Conservation (phyloP, 306 rosid genomes). For the Quercus mongolica region DNA sequence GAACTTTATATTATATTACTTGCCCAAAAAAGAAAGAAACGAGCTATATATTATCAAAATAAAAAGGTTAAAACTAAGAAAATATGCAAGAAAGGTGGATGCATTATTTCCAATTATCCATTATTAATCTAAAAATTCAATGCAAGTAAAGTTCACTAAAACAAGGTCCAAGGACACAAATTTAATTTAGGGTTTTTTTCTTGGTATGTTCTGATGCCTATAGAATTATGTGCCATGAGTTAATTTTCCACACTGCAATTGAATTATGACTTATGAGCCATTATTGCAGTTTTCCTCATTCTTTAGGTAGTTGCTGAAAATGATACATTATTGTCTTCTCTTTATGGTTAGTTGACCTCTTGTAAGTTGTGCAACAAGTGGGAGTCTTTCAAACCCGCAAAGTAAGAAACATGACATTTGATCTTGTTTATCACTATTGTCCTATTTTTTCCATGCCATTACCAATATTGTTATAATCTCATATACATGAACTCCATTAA, state of each 20-base stretch:
- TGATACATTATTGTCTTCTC: constrained; percentile 20
- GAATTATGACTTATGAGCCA: neutral
- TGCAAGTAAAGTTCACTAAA: neutral
- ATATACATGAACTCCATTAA: neutral
- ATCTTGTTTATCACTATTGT: neutral
- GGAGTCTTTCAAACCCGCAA: constrained; percentile 99
- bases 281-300: constrained; percentile 17
- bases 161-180: neutral
- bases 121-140: no score
- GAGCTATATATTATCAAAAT: no score
- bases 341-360: constrained; percentile 72
- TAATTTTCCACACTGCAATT: neutral
- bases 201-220: neutral
- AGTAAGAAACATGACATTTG: constrained; percentile 49
- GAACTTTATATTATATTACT: no score
- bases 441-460: no score
- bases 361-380: constrained; percentile 97
- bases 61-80: no score
- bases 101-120: no score
- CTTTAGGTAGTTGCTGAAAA: constrained; percentile 21
- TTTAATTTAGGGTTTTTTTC: neutral
- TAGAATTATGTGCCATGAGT: neutral
- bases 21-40: no score
- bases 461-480: neutral
- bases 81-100: no score